Base-by-base conservation (phyloP, 148 eudicot genomes). In the Dianthus caryophyllus region DNA sequence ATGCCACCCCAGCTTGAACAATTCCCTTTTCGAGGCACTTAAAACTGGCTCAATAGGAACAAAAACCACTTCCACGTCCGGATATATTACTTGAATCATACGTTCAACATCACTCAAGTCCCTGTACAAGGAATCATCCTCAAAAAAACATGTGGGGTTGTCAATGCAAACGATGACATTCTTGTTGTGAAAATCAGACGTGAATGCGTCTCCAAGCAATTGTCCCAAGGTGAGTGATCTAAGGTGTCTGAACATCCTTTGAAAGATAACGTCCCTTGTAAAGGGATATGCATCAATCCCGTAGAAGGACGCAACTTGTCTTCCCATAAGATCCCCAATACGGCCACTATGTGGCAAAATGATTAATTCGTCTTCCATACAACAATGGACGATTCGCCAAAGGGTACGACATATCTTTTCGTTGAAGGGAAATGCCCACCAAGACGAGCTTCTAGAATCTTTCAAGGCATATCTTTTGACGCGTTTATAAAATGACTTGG, bases 401-500 rank as follows among this genome's bases (percentile, higher is more conserved):
- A 57, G 61, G 20, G n/a, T 57, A 29, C 61, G 61, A 15, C 33
- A 57, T 27, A 57, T 29, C 38, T 30, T 57, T 2, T 58, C 63
- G 17, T 59, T 33, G 39, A 59, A 59, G 43, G 63, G 63, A 33
- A 59, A 59, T n/a, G 2, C n/a, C 38, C 20, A 30, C 61, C 39
- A 57, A 15, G 61, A 57, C 6, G 39, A 57, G 17, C 61, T 57
- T 57, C 4, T 29, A 1, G 18, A 6, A 57, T 29, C 20, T 57
- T 57, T 57, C 38, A 30, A 57, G 36, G 61, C 61, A 14, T 17
- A 30, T 57, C 30, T 18, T 57, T 57, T 57, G 39, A 57, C 16
- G 30, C 15, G 39, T 18, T 57, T 30, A 57, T 17, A 15, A 16
- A 57, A 27, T 20, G 61, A 57, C 1, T 38, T 6, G 61, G 39